A percentile compares a stretch with the other conserved stretches of the same genome.
Conservation (phyloP, 2,329 filamentous ascomycete species). For the Claviceps sp. region DNA sequence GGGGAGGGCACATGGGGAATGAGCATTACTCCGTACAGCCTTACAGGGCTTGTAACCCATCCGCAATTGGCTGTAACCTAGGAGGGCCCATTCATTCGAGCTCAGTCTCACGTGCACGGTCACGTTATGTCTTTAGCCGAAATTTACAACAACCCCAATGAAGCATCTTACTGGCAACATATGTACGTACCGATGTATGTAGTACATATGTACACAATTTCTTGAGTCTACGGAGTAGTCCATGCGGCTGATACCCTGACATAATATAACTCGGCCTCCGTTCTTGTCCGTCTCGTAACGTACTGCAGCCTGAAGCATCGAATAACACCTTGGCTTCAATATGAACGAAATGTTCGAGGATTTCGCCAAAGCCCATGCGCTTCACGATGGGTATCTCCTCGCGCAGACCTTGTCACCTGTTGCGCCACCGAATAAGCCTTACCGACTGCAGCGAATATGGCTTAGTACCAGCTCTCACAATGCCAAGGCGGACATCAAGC, state of each 20-base stretch:
- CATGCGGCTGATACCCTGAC: not conserved
- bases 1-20: constrained; percentile 23
- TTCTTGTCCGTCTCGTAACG: not conserved
- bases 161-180: not conserved
- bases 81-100: not conserved
- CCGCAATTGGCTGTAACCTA: constrained; percentile 19
- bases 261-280: not conserved
- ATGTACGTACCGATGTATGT: not conserved
- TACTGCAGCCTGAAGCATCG: not conserved
- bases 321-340: constrained; percentile 6
- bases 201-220: not conserved
- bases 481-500: constrained; percentile 56
- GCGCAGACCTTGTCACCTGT: constrained; percentile 64
- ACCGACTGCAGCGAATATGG: constrained; percentile 56
- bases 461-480: constrained; percentile 55
- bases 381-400: constrained; percentile 56
- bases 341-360: constrained; percentile 67
- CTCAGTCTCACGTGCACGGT: constrained; percentile 3
- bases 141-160: not conserved
- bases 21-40: constrained; percentile 5
- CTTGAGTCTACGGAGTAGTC: not conserved
- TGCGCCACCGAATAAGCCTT: constrained; percentile 45
- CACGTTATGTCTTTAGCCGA: not conserved
- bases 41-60: constrained; percentile 24
- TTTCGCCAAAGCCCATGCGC: constrained; percentile 55